phyloP scores from a whole-genome alignment of 352 stramenopile species.

The Phytophthora gonapodyides region DNA sequence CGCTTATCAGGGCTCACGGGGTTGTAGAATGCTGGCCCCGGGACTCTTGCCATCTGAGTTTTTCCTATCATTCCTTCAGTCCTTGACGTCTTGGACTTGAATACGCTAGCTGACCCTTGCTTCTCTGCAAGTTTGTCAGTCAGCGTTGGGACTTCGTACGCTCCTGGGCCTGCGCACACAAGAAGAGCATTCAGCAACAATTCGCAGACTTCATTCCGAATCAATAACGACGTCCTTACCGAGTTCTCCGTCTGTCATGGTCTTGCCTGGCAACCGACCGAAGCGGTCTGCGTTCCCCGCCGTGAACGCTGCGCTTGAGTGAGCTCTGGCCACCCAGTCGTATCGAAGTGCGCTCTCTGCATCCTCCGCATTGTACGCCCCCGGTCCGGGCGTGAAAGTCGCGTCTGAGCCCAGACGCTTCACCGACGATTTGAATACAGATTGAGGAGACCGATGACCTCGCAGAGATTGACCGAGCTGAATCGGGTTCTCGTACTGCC shows the following conservation, averaged over 20 bases:
- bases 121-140: constrained; percentile 28
- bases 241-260: constrained; percentile 48
- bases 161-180: constrained; percentile 47
- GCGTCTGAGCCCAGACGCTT: constrained; percentile 49
- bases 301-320: constrained; percentile 70
- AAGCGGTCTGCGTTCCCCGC: constrained; percentile 62
- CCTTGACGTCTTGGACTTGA: constrained; percentile 50
- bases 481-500: constrained; percentile 72
- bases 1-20: constrained; percentile 55
- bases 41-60: constrained; percentile 28
- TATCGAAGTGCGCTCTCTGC: constrained; percentile 67
- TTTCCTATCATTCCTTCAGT: constrained; percentile 20
- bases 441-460: constrained; percentile 39
- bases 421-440: constrained; percentile 70
- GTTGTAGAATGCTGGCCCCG: constrained; percentile 72
- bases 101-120: constrained; percentile 35
- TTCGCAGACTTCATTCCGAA: constrained; percentile 5
- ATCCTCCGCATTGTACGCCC: constrained; percentile 70
- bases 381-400: constrained; percentile 51
- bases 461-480: constrained; percentile 42
- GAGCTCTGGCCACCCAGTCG: constrained; percentile 63
- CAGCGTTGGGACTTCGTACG: constrained; percentile 48
- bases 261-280: constrained; percentile 43
- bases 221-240: constrained; percentile 28
- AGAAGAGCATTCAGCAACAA: background rate